Percentiles rank a stretch among this genome's conserved stretches.
Evolutionary conservation across 176 grass and related monocot species (phyloP).

Genomic region (Hsuehochloa calcarea): DNA sequence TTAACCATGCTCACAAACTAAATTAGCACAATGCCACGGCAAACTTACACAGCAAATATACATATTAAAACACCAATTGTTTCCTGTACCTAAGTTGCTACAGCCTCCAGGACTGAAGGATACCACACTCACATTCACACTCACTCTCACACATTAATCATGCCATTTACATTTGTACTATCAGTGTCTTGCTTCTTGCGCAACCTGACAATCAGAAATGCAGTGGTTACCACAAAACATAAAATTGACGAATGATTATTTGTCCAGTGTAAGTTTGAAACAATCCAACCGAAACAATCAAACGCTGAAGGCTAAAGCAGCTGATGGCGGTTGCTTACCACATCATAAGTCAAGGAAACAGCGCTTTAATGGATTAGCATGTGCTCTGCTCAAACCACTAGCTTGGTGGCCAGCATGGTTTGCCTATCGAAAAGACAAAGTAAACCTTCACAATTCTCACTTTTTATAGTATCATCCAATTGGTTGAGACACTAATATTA

Average conservation of each 20-base stretch:
- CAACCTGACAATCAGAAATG: conserved; percentile 36
- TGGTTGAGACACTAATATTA: neutral
- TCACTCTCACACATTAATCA: neutral
- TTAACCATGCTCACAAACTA: neutral
- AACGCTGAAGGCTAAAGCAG: neutral
- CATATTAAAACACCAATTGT: neutral
- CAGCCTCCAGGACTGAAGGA: neutral
- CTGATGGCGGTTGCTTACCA: neutral
- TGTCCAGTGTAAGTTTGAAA: neutral
- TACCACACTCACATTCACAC: too few relatives aligned
- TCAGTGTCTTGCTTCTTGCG: conserved; percentile 27
- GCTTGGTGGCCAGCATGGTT: neutral
- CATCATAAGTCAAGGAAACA: conserved; percentile 26
- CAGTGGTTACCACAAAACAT: neutral
- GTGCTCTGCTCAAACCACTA: neutral
- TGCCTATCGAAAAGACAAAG: neutral
- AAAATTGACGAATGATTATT: neutral
- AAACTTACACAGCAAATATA: neutral
- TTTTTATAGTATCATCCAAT: neutral
- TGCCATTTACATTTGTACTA: neutral
- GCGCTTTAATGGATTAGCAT: conserved; percentile 23
- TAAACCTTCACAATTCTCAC: neutral
- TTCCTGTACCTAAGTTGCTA: neutral
- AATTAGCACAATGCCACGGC: neutral
- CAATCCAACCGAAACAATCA: neutral